Conservation (phyloP, 257 asterid genomes). For the Gentiana straminea region DNA sequence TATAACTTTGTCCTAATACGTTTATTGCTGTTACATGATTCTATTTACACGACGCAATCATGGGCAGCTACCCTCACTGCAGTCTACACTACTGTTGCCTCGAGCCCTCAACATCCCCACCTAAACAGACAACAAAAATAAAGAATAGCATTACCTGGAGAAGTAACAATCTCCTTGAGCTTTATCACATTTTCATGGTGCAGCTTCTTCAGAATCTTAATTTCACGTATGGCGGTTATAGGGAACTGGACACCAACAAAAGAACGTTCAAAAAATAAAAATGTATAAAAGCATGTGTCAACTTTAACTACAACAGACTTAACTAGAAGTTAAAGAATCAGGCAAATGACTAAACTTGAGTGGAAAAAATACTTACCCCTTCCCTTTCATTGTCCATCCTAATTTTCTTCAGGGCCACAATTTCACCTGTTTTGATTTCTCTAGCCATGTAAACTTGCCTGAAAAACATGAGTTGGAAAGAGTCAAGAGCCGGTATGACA, state of each 20-base stretch:
- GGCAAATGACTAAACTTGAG: too few species aligned
- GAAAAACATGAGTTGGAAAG: slow-evolving; percentile 7
- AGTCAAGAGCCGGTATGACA: too few species aligned
- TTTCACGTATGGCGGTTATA: slow-evolving; percentile 83
- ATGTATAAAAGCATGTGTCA: too few species aligned
- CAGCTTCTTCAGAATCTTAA: slow-evolving; percentile 81
- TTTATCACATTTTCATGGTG: slow-evolving; percentile 79
- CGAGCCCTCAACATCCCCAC: too few species aligned
- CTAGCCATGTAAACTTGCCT: slow-evolving; percentile 86
- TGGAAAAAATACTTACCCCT: slow-evolving; percentile 43
- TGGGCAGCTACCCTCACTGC: too few species aligned
- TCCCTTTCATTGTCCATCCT: slow-evolving; percentile 93
- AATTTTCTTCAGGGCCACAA: slow-evolving; percentile 88
- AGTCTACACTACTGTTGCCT: too few species aligned
- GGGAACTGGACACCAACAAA: slow-evolving; percentile 51
- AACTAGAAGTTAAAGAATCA: too few species aligned
- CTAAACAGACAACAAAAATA: neutral
- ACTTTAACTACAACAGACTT: too few species aligned
- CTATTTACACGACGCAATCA: too few species aligned
- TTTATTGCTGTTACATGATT: too few species aligned
- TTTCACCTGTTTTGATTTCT: slow-evolving; percentile 75
- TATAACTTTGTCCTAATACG: too few species aligned
- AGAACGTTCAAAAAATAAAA: neutral
- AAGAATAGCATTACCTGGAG: slow-evolving; percentile 40
- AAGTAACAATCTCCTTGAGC: slow-evolving; percentile 82